phyloP scores from a whole-genome alignment of 331 rosid genomes.

The Ulmus americana region DNA sequence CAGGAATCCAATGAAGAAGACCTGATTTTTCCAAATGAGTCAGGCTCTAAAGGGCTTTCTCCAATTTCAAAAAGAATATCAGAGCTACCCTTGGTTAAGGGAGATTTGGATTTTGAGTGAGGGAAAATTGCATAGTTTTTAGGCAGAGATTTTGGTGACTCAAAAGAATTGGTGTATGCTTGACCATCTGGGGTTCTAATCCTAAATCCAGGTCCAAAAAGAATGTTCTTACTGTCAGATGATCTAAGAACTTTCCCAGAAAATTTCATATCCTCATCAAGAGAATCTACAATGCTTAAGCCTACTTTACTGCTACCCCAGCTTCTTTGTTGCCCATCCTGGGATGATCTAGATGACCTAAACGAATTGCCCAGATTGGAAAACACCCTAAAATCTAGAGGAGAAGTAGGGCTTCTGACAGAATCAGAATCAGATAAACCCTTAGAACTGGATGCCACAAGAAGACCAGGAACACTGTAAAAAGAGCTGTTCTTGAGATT shows the following conservation, averaged over 20 bases:
- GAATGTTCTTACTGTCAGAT: constrained; percentile 53
- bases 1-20: constrained; percentile 58
- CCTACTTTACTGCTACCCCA: constrained; percentile 80
- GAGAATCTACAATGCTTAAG: constrained; percentile 62
- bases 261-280: constrained; percentile 51
- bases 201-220: constrained; percentile 58
- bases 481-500: constrained; percentile 47
- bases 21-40: constrained; percentile 41
- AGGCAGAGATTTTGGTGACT: constrained; percentile 59
- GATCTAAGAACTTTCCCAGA: constrained; percentile 48
- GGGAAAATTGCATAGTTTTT: constrained; percentile 48
- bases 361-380: constrained; percentile 46
- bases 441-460: constrained; percentile 59
- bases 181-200: constrained; percentile 35
- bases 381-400: constrained; percentile 61
- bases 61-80: constrained; percentile 81
- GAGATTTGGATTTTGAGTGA: constrained; percentile 31
- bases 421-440: constrained; percentile 67
- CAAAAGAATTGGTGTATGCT: constrained; percentile 31
- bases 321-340: constrained; percentile 50
- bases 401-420: constrained; percentile 83
- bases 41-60: constrained; percentile 37
- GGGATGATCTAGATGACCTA: constrained; percentile 41
- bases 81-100: constrained; percentile 34
- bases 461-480: constrained; percentile 60